A percentile compares a stretch with the other conserved stretches of the same genome.
These are phyloP conservation scores for Quercus parvula DNA, from an alignment of 306 rosid species.

Conservation along the genomic window DNA sequence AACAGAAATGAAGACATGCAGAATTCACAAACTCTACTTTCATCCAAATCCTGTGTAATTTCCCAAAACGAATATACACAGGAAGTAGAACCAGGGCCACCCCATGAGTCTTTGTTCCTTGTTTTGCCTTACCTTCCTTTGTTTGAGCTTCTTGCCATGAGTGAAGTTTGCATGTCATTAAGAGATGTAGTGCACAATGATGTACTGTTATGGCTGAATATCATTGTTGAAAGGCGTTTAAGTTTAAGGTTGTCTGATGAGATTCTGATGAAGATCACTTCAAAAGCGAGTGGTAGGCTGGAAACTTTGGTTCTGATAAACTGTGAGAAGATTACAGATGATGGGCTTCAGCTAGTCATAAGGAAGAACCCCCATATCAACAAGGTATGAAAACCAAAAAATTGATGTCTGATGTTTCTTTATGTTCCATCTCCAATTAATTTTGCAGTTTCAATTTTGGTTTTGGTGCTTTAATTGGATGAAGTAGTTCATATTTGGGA, in stretches of 20 bases:
- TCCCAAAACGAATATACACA: neutral
- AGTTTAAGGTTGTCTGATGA: slow-evolving; percentile 42
- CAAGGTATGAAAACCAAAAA: slow-evolving; percentile 44
- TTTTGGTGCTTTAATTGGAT: slow-evolving; percentile 4
- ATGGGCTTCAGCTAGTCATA: slow-evolving; percentile 53
- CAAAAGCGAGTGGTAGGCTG: slow-evolving; percentile 61
- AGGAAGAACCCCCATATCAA: slow-evolving; percentile 54
- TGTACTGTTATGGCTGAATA: slow-evolving; percentile 59
- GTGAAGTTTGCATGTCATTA: slow-evolving; percentile 51
- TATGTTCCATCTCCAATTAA: neutral
- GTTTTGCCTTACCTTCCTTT: slow-evolving; percentile 59
- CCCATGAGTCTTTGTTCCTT: slow-evolving; percentile 59
- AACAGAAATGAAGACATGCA: neutral
- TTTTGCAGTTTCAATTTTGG: neutral
- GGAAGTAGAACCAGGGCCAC: slow-evolving; percentile 26
- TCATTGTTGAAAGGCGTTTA: slow-evolving; percentile 56
- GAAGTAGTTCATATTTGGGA: neutral
- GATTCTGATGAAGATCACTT: slow-evolving; percentile 40
- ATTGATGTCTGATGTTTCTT: slow-evolving; percentile 16
- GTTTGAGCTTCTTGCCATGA: slow-evolving; percentile 58
- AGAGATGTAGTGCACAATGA: slow-evolving; percentile 61
- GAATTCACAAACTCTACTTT: slow-evolving; percentile 4
- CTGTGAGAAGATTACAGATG: slow-evolving; percentile 57
- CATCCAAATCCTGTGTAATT: neutral
- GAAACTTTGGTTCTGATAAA: slow-evolving; percentile 50